A percentile compares a stretch with the other conserved stretches of the same genome.
Conservation (phyloP, 176 grass and related monocot species). For the Musa beccarii region DNA sequence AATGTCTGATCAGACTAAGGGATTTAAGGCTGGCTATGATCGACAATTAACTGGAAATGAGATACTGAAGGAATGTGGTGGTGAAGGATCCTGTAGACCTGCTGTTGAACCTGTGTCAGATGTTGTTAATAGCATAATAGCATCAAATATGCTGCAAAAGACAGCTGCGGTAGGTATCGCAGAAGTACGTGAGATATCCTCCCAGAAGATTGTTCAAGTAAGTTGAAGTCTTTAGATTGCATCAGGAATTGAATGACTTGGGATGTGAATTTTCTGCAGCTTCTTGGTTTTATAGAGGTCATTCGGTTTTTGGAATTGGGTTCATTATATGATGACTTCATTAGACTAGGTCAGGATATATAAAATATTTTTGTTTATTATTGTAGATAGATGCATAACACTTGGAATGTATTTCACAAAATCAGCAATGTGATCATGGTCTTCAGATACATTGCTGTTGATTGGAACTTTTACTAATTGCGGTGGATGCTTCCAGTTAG, state of each 20-base stretch:
- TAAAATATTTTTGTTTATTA: too few relatives aligned
- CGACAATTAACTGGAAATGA: slow-evolving; percentile 7
- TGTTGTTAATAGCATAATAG: slow-evolving; percentile 18
- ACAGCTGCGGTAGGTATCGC: slow-evolving; percentile 29
- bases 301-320: too few relatives aligned
- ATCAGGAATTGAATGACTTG: neutral
- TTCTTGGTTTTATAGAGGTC: too few relatives aligned
- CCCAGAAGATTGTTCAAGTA: slow-evolving; percentile 38
- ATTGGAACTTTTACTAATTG: too few relatives aligned
- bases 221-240: neutral
- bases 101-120: slow-evolving; percentile 15
- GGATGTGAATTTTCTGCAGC: neutral
- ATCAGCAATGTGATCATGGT: too few relatives aligned
- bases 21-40: slow-evolving; percentile 24
- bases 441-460: too few relatives aligned
- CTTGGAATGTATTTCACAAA: too few relatives aligned
- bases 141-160: slow-evolving; percentile 15
- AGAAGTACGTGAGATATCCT: slow-evolving; percentile 40
- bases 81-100: slow-evolving; percentile 55
- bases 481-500: too few relatives aligned
- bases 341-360: too few relatives aligned
- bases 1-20: slow-evolving; percentile 32
- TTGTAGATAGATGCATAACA: too few relatives aligned
- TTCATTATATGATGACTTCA: too few relatives aligned
- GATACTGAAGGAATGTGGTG: slow-evolving; percentile 25